phyloP scores from a whole-genome alignment of 2,329 filamentous ascomycete species.

The Penicillium paneum region DNA sequence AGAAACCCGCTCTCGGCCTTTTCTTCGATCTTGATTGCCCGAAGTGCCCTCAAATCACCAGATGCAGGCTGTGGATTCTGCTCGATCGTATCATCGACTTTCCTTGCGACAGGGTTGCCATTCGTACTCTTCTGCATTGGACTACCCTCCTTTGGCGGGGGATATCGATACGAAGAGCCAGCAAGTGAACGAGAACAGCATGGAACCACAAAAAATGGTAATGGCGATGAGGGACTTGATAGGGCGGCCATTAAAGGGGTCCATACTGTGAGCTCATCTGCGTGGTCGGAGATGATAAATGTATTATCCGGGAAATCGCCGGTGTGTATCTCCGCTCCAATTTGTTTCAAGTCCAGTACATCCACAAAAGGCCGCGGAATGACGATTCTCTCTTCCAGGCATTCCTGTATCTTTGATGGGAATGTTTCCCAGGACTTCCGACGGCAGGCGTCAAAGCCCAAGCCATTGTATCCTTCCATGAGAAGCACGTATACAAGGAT shows the following conservation, averaged over 20 bases:
- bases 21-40: constrained; percentile 34
- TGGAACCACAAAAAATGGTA: constrained; percentile 87
- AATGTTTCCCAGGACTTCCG: constrained; percentile 84
- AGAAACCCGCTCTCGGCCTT: constrained; percentile 34
- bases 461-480: constrained; percentile 76
- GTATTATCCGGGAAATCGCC: constrained; percentile 71
- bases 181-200: constrained; percentile 89
- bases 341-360: constrained; percentile 11
- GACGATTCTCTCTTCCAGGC: constrained; percentile 59
- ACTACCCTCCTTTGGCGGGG: constrained; percentile 21
- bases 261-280: constrained; percentile 94
- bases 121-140: constrained; percentile 44
- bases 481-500: constrained; percentile 79
- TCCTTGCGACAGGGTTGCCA: constrained; percentile 11
- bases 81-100: constrained; percentile 8
- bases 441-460: constrained; percentile 85
- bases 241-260: constrained; percentile 81
- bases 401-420: constrained; percentile 46
- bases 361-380: constrained; percentile 54
- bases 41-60: constrained; percentile 43
- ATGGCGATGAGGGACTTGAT: constrained; percentile 52
- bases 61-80: constrained; percentile 30
- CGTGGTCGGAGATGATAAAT: constrained; percentile 96
- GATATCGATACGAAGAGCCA: constrained; percentile 65
- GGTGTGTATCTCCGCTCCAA: constrained; percentile 29